These are phyloP conservation scores for Synura sp. DNA, from an alignment of 352 stramenopile genomes.

Conservation along the genomic window DNA sequence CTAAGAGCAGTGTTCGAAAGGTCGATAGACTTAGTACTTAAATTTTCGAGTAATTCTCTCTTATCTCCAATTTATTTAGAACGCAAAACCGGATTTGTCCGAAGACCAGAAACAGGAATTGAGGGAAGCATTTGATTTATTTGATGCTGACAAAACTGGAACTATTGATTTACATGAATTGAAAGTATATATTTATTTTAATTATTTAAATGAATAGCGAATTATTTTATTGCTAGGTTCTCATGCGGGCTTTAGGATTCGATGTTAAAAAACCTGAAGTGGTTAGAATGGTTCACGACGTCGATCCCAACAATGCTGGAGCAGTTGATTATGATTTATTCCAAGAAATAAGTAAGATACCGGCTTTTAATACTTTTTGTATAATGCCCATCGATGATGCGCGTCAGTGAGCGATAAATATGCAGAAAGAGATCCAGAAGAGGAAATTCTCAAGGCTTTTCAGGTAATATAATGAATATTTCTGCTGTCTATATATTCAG, in stretches of 20 bases:
- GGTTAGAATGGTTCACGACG: constrained; percentile 73
- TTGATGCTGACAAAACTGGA: constrained; percentile 80
- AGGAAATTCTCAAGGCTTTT: constrained; percentile 87
- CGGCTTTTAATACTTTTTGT: neutral
- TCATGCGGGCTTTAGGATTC: constrained; percentile 86
- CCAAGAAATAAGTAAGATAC: constrained; percentile 69
- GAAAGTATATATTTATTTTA: constrained; percentile 59
- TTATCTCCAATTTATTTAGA: neutral
- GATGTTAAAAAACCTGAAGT: constrained; percentile 79
- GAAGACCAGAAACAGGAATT: constrained; percentile 61
- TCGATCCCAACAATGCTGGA: constrained; percentile 71
- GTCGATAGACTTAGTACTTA: neutral
- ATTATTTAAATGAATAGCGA: no score
- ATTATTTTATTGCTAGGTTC: constrained; percentile 39
- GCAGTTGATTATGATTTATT: constrained; percentile 80
- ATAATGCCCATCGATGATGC: neutral
- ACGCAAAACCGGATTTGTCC: constrained; percentile 40
- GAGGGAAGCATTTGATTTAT: constrained; percentile 83
- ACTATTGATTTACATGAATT: constrained; percentile 86
- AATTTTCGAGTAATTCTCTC: neutral
- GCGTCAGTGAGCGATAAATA: constrained; percentile 56
- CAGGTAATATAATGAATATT: constrained; percentile 47
- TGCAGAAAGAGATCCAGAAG: constrained; percentile 72
- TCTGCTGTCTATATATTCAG: no score
- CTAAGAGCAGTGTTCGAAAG: neutral